phyloP scores from a whole-genome alignment of 2,329 filamentous ascomycete species.

The Stachybotrys chartarum region DNA sequence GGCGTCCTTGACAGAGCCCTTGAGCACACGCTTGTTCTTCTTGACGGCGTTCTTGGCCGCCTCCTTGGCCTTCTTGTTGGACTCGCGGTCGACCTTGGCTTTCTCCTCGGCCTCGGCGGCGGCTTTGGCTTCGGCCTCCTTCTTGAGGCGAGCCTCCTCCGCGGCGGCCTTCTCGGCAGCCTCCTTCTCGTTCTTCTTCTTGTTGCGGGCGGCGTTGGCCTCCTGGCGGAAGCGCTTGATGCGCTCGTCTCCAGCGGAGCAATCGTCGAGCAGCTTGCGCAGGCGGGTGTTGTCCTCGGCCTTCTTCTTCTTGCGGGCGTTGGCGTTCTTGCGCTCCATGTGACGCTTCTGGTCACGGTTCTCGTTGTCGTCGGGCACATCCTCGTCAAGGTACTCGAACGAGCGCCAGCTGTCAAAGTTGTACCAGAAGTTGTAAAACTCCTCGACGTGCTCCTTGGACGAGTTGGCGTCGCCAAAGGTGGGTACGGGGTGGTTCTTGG shows the following conservation, averaged over 20 bases:
- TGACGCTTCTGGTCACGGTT: conserved; percentile 99
- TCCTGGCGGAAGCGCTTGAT: conserved; percentile 96
- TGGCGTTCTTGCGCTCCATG: conserved; percentile 96
- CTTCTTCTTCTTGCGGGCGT: conserved; percentile 99
- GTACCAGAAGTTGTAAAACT: conserved; percentile 99
- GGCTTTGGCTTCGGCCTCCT: conserved; percentile 74
- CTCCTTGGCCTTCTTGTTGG: conserved; percentile 94
- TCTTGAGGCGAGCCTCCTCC: conserved; percentile 77
- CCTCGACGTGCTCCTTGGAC: conserved; percentile 81
- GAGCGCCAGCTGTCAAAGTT: conserved; percentile 97
- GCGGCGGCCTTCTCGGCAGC: conserved; percentile 80
- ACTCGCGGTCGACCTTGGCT: conserved; percentile 77
- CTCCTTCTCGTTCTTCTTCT: conserved; percentile 85
- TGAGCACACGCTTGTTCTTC: conserved; percentile 99
- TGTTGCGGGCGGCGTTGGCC: conserved; percentile 91
- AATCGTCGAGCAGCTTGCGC: conserved; percentile 82
- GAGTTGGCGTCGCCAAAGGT: conserved; percentile 77
- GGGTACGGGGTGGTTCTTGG: conserved; percentile 82
- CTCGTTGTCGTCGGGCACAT: conserved; percentile 97
- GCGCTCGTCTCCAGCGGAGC: conserved; percentile 77
- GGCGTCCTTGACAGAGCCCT: conserved; percentile 89
- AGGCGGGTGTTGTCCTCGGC: conserved; percentile 91
- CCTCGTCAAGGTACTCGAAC: conserved; percentile 98
- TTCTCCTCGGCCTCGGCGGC: conserved; percentile 79
- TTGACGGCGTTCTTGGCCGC: conserved; percentile 97